Evolutionary conservation across 352 stramenopile genomes (phyloP).

Genomic region (Pythium insidiosum): DNA sequence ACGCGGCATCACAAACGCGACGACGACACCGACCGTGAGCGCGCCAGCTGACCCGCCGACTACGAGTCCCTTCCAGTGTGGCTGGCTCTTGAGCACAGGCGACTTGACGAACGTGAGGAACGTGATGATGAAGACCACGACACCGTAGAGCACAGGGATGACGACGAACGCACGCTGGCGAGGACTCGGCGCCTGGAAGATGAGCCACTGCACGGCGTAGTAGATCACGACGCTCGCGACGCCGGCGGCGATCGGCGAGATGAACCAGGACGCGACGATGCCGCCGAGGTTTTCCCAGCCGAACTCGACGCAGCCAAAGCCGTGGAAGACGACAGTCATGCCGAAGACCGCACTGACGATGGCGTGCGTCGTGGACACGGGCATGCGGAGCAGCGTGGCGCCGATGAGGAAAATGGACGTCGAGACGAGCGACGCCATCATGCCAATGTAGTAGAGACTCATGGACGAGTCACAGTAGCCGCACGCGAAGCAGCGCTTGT

Average conservation of each 20-base stretch:
- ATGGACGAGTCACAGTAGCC: slow-evolving; percentile 37
- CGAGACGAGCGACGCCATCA: slow-evolving; percentile 46
- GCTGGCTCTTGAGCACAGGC: neutral
- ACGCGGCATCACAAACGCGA: slow-evolving; percentile 19
- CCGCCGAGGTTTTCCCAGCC: slow-evolving; percentile 29
- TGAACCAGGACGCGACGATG: slow-evolving; percentile 65
- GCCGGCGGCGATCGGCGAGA: slow-evolving; percentile 47
- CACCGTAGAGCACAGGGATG: slow-evolving; percentile 37
- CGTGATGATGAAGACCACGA: slow-evolving; percentile 37
- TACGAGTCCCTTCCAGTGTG: neutral
- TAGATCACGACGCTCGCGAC: slow-evolving; percentile 51
- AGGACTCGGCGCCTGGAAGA: slow-evolving; percentile 31
- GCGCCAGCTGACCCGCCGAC: neutral
- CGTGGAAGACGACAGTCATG: slow-evolving; percentile 42
- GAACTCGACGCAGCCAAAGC: slow-evolving; percentile 33
- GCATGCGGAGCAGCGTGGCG: slow-evolving; percentile 45
- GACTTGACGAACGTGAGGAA: slow-evolving; percentile 44
- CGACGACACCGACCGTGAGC: slow-evolving; percentile 3
- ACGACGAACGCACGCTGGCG: slow-evolving; percentile 22
- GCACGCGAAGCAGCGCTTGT: slow-evolving; percentile 18
- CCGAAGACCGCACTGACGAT: slow-evolving; percentile 63
- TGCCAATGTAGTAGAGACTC: slow-evolving; percentile 55
- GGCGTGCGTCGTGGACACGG: slow-evolving; percentile 70
- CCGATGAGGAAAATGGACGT: slow-evolving; percentile 41
- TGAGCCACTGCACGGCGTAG: slow-evolving; percentile 23